Evolutionary conservation across 139 green algal species (phyloP).

Genomic region (Eudorina sp.): DNA sequence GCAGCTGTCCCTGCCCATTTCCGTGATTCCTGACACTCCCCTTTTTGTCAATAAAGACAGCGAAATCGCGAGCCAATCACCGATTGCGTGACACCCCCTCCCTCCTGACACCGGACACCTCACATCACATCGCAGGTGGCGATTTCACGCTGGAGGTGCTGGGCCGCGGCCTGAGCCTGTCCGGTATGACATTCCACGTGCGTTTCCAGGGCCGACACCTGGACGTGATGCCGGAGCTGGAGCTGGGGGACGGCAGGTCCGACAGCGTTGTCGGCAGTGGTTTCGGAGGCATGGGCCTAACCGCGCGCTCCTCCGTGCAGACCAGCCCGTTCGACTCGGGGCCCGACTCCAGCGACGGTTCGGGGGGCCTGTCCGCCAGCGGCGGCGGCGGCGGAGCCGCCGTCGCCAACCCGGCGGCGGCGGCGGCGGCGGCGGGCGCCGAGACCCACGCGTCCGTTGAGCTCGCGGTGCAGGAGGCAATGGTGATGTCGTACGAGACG

Average conservation of each 20-base stretch:
- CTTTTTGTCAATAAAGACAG: too few species aligned
- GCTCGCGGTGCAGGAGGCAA: background rate
- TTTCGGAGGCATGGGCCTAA: too few species aligned
- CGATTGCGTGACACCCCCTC: too few species aligned
- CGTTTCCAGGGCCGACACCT: constrained; percentile 39
- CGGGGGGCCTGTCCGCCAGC: background rate
- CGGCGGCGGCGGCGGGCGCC: background rate
- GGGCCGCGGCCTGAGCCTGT: constrained; percentile 8
- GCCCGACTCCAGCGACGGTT: background rate
- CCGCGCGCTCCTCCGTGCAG: too few species aligned
- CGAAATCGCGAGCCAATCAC: too few species aligned
- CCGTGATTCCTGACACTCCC: too few species aligned
- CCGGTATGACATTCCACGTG: constrained; percentile 25
- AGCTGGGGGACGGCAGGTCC: background rate
- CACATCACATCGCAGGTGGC: background rate
- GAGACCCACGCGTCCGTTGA: too few species aligned
- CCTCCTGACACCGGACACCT: too few species aligned
- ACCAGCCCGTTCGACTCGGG: too few species aligned
- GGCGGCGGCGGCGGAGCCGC: background rate
- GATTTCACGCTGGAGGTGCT: constrained; percentile 17
- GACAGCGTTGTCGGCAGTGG: too few species aligned
- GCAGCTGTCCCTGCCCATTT: too few species aligned
- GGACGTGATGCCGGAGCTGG: constrained; percentile 20
- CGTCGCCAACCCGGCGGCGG: too few species aligned
- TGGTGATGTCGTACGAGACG: background rate